Percentiles rank a stretch among this genome's conserved stretches.
These are phyloP conservation scores for Phytophthora nicotianae DNA, from an alignment of 352 stramenopile genomes.

Conservation along the genomic window DNA sequence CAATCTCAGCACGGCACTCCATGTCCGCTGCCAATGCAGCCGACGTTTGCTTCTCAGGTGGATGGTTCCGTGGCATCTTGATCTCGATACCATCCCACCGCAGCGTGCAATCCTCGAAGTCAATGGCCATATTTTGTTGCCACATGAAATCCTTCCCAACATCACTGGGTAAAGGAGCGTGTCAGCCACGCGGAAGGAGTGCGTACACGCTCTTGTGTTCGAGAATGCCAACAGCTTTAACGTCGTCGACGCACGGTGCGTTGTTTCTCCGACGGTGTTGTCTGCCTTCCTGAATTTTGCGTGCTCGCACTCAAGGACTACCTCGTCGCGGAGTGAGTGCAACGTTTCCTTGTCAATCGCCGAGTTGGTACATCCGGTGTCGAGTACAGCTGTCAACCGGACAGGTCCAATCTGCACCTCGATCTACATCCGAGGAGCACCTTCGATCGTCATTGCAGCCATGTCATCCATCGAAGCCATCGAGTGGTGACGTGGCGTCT, in stretches of 20 bases:
- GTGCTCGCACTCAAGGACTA: not conserved
- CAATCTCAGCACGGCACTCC: not conserved
- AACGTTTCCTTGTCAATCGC: not conserved
- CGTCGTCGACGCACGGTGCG: not conserved
- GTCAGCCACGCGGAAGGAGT: not conserved
- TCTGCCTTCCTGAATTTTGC: not conserved
- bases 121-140: slow-evolving; percentile 3
- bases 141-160: slow-evolving; percentile 9
- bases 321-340: not conserved
- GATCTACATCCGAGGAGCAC: not conserved
- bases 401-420: slow-evolving; percentile 2
- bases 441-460: not conserved
- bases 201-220: not conserved
- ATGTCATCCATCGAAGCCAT: not conserved
- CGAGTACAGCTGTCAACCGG: not conserved
- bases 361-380: slow-evolving; percentile 6
- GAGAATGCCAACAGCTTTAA: slow-evolving; percentile 2
- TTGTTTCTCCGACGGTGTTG: not conserved
- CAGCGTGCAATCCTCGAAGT: slow-evolving; percentile 1
- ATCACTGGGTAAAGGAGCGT: slow-evolving; percentile 1
- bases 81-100: not conserved
- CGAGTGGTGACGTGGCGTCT: too few relatives aligned
- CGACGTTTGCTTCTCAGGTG: not conserved
- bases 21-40: not conserved
- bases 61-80: not conserved